Conservation (phyloP, 2,329 filamentous ascomycete species). For the Scedosporium aurantiacum region DNA sequence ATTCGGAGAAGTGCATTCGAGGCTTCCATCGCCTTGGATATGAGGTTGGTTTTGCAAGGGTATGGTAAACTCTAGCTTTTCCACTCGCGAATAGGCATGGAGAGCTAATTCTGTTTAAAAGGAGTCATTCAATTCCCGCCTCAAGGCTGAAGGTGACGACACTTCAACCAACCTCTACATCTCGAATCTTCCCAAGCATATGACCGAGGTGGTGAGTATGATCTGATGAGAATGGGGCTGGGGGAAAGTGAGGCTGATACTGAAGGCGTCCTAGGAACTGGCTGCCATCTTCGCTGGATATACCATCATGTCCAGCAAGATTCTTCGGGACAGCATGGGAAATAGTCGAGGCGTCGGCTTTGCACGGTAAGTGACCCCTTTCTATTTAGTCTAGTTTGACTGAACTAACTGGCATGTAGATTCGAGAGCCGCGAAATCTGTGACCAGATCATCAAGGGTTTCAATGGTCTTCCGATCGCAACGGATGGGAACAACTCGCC, state of each 20-base stretch:
- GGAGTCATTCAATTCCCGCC: conserved; percentile 96
- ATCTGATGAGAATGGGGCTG: too few relatives aligned
- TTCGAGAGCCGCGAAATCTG: conserved; percentile 86
- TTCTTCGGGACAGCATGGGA: conserved; percentile 81
- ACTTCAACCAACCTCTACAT: conserved; percentile 93
- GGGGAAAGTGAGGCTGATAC: not conserved
- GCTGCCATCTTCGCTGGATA: conserved; percentile 69
- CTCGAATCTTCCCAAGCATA: conserved; percentile 84
- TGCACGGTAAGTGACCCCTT: conserved; percentile 56
- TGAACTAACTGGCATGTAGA: conserved; percentile 34
- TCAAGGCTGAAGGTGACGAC: conserved; percentile 90
- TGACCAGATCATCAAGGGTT: conserved; percentile 77
- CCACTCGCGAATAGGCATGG: conserved; percentile 4
- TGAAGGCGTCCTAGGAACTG: conserved; percentile 43
- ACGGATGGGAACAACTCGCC: conserved; percentile 45
- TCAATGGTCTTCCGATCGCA: conserved; percentile 67
- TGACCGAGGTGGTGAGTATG: conserved; percentile 72
- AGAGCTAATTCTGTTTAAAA: conserved; percentile 26
- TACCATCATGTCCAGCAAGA: conserved; percentile 85
- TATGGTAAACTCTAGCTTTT: conserved; percentile 29
- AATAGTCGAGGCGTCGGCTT: conserved; percentile 96
- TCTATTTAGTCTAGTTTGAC: conserved; percentile 4
- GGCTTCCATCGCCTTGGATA: conserved; percentile 92
- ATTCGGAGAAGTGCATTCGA: conserved; percentile 92
- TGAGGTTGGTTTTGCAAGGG: conserved; percentile 92